Evolutionary conservation across 495 filamentous ascomycete genomes (phyloP).

Genomic region (Penicillium canariense): DNA sequence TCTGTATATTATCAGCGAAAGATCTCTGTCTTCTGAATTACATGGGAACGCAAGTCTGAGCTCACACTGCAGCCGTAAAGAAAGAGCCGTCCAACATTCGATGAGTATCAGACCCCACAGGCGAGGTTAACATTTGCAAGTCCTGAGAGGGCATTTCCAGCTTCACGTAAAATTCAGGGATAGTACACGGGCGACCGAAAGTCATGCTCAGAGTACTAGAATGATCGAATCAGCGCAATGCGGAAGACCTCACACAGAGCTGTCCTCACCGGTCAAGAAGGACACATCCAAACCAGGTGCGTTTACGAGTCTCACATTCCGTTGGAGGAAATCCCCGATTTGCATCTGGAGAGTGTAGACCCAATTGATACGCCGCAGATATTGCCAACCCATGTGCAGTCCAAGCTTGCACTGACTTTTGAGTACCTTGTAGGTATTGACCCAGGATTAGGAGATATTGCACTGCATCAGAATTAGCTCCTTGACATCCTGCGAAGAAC

Average conservation of each 20-base stretch:
- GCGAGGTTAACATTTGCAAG: too few species aligned
- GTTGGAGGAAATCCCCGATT: constrained; percentile 16
- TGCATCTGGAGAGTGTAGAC: constrained; percentile 36
- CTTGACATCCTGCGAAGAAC: too few species aligned
- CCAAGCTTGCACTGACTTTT: constrained; percentile 45
- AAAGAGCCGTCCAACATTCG: too few species aligned
- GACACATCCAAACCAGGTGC: constrained; percentile 47
- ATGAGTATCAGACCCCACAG: too few species aligned
- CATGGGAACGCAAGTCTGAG: too few species aligned
- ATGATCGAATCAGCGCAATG: neutral
- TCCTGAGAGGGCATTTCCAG: constrained; percentile 33
- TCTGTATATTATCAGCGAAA: too few species aligned
- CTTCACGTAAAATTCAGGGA: constrained; percentile 32
- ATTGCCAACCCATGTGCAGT: constrained; percentile 41
- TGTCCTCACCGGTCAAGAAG: constrained; percentile 39
- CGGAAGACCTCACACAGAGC: neutral
- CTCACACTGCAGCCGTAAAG: too few species aligned
- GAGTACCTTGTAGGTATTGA: constrained; percentile 45
- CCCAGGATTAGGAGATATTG: constrained; percentile 37
- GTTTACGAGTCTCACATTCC: constrained; percentile 40
- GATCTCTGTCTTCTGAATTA: too few species aligned
- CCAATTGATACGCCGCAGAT: constrained; percentile 37
- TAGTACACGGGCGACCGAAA: constrained; percentile 38
- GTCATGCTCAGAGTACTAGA: constrained; percentile 47
- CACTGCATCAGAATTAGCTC: too few species aligned